Percentiles rank a stretch among this genome's conserved stretches.
phyloP scores from a whole-genome alignment of 179 eudicot genomes.

The Pouteria campechiana region DNA sequence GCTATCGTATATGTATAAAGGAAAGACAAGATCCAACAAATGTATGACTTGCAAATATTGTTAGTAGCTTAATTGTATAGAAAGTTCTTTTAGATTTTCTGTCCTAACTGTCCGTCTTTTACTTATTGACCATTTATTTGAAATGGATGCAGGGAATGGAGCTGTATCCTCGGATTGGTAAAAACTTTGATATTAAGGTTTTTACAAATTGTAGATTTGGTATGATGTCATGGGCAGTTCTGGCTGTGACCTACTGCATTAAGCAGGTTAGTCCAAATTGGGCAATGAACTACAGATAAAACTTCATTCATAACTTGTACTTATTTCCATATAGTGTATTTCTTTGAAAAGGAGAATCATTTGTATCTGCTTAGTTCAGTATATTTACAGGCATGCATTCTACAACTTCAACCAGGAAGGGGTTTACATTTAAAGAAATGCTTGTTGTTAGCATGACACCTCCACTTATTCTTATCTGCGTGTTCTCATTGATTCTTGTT shows the following conservation, averaged over 20 bases:
- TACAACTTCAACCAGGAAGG: too few relatives aligned
- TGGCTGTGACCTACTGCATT: slow-evolving; percentile 88
- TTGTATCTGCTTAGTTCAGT: too few relatives aligned
- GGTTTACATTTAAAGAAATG: neutral
- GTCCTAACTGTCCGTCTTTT: too few relatives aligned
- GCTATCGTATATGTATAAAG: too few relatives aligned
- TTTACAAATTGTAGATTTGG: slow-evolving; percentile 98
- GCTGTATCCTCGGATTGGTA: slow-evolving; percentile 94
- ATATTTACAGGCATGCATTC: too few relatives aligned
- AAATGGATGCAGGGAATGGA: slow-evolving; percentile 76
- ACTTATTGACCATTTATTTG: slow-evolving; percentile 1
- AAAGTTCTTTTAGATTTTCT: too few relatives aligned
- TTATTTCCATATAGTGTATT: too few relatives aligned
- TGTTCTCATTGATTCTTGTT: neutral
- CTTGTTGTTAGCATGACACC: slow-evolving; percentile 1
- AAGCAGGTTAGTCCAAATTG: slow-evolving; percentile 55
- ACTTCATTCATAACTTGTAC: too few relatives aligned
- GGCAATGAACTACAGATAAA: neutral
- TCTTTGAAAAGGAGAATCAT: too few relatives aligned
- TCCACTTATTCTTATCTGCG: neutral
- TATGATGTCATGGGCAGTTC: slow-evolving; percentile 99
- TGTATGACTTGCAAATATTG: too few relatives aligned
- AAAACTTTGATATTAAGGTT: slow-evolving; percentile 86
- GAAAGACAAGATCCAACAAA: too few relatives aligned
- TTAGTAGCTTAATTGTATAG: too few relatives aligned